Evolutionary conservation across 2,329 filamentous ascomycete species (phyloP), one percentile per base, ranked within the genome.

Genomic region (Leptographium lundbergii): DNA sequence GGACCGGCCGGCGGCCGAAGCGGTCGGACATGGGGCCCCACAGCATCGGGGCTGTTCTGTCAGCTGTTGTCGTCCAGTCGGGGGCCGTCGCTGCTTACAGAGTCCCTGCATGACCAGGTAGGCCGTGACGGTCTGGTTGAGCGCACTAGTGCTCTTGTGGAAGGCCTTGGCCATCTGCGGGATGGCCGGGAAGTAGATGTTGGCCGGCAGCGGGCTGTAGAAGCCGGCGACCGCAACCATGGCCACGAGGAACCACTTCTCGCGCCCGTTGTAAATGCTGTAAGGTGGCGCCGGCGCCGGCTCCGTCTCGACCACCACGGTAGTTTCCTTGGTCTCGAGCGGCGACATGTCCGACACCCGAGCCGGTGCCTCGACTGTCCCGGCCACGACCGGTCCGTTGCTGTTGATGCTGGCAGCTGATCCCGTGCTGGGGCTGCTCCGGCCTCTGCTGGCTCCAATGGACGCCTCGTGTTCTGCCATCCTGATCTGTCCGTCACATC

Each of bases 11-110:
- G 2, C 70, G 63, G 17, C 69, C 69, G 54, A 68, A 68, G 4
- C 67, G 66, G 56, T 71, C 70, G 1, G 69, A 71, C 4, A 72
- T 59, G 1, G 70, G 65, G 7, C 69, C 69, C 70, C 70, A 72
- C 6, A 72, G 63, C 67, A 71, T 70, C 1, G 69, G 69, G 1
- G 69, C 59, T 60, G 32, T 10, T 24, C 11, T 19, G 32, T 54
- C 7, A 48, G 36, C 22, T 19, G 6, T 45, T 14, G 5, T 45
- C 42, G 2, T n/a, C 24, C 25, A n/a, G n/a, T n/a, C n/a, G n/a
- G n/a, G n/a, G n/a, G n/a, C n/a, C n/a, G n/a, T n/a, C n/a, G n/a
- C n/a, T n/a, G n/a, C 55, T 9, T 56, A 60, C 59, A 66, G 14
- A 65, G 52, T 6, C 69, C 70, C 47, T 72, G 70, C 61, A 71